Percentiles rank a stretch among this genome's conserved stretches.
These are phyloP conservation scores for Bryum argenteum DNA, from an alignment of 225 moss, liverwort and hornwort genomes.

Conservation along the genomic window DNA sequence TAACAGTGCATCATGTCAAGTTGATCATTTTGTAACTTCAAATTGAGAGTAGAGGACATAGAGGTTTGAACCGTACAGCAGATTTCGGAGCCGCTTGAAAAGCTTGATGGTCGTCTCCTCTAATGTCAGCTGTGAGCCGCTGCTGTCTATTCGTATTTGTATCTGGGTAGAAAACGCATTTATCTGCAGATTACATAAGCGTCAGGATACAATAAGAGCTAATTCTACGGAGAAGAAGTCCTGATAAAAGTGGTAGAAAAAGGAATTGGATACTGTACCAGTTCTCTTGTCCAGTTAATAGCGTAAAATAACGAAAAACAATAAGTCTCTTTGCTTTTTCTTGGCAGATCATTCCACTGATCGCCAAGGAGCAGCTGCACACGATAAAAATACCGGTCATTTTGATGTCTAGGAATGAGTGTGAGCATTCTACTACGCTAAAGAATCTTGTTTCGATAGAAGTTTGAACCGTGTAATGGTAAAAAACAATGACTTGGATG, in stretches of 20 bases:
- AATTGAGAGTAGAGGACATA: constrained; percentile 11
- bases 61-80: constrained; percentile 53
- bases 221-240: constrained; percentile 12
- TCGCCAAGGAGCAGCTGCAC: constrained; percentile 73
- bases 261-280: constrained; percentile 42
- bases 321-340: constrained; percentile 60
- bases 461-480: neutral
- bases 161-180: constrained; percentile 86
- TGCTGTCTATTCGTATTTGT: constrained; percentile 56
- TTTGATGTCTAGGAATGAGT: neutral
- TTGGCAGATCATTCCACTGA: constrained; percentile 61
- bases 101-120: constrained; percentile 73
- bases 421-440: neutral
- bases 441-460: constrained; percentile 4
- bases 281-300: constrained; percentile 84
- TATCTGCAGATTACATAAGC: constrained; percentile 49
- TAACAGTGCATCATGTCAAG: constrained; percentile 19
- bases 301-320: constrained; percentile 75
- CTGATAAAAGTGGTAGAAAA: neutral
- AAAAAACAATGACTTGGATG: neutral
- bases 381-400: constrained; percentile 21
- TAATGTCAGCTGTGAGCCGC: constrained; percentile 55
- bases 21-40: neutral
- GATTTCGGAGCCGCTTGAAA: constrained; percentile 75
- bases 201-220: constrained; percentile 21